Evolutionary conservation across 257 asterid genomes (phyloP), one percentile per base, ranked within the genome.

Genomic region (Solanum chaucha): DNA sequence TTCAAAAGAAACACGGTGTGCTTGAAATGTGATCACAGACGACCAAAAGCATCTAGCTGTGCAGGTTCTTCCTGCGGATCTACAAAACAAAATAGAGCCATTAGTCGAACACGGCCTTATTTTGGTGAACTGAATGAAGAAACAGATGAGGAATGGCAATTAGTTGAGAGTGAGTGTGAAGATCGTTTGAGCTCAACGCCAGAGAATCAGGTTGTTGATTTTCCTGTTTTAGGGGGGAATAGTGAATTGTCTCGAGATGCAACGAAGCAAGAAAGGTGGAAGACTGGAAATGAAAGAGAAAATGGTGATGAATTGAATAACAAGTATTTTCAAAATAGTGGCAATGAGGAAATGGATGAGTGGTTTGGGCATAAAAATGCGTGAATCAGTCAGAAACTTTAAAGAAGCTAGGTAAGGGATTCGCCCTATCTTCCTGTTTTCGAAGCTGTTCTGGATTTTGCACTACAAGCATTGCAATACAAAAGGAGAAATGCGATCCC

Each of bases 11-110:
- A 97, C 88, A 92, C 93, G 98, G 90, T 90, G 51, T 97, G 99
- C 90, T 93, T 96, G 92, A 97, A 97, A 90, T 97, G 99, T 46
- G 99, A 97, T 88, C 95, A 97, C 68, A 92, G 68, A 87, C 93
- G 99, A 87, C 94, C 97, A 1, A 93, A 92, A 87, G 95, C 94
- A 32, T 89, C 90, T 36, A 85, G 88, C 74, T 22, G 86, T 68
- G 70, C 87, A 30, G 78, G 86, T 22, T 61, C 59, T 41, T 78
- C 90, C 38, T 88, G 91, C 87, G 92, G 80, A 81, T 68, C 89
- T 30, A 59, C 65, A n/a, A 89, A 83, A 81, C 86, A 87, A 28
- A 61, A 41, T 83, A 73, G 86, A 72, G 55, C 26, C 70, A 35
- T 89, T 87, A 89, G 87, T 84, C 92, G 85, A 72, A 88, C 87